Evolutionary conservation across 441 rosid species (phyloP).

Genomic region (Pelargonium citronellum): DNA sequence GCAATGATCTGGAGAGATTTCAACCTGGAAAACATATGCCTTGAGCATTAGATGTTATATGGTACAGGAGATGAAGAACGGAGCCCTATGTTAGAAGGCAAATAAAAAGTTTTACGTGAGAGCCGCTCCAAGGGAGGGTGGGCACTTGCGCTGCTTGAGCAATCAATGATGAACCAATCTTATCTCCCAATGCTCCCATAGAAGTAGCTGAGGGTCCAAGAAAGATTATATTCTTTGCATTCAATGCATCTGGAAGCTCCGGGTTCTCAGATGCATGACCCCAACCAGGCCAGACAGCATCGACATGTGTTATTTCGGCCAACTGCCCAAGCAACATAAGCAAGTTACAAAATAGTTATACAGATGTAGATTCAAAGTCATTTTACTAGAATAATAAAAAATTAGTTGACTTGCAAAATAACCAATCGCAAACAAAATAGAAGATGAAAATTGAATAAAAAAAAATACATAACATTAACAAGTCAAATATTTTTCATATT

Average conservation of each 20-base stretch:
- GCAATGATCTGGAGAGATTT: constrained; percentile 65
- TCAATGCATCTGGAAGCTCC: constrained; percentile 87
- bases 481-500: constrained; percentile 9
- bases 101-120: constrained; percentile 54
- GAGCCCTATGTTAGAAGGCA: constrained; percentile 3
- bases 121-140: constrained; percentile 99
- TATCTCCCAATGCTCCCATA: constrained; percentile 98
- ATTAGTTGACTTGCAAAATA: constrained; percentile 7
- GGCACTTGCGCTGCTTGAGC: constrained; percentile 99
- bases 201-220: constrained; percentile 92
- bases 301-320: constrained; percentile 96
- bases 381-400: neutral
- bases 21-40: constrained; percentile 54
- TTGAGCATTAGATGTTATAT: constrained; percentile 21
- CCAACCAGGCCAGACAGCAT: constrained; percentile 99
- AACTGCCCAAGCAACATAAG: constrained; percentile 45
- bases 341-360: constrained; percentile 9
- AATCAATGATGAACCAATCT: constrained; percentile 97
- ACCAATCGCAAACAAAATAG: constrained; percentile 5
- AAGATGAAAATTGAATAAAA: constrained; percentile 9
- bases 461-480: neutral
- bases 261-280: constrained; percentile 99
- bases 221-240: constrained; percentile 75
- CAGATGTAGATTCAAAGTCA: neutral
- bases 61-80: constrained; percentile 14